Base-by-base conservation (phyloP, 106 monocot species). In the Chionographis japonica region DNA sequence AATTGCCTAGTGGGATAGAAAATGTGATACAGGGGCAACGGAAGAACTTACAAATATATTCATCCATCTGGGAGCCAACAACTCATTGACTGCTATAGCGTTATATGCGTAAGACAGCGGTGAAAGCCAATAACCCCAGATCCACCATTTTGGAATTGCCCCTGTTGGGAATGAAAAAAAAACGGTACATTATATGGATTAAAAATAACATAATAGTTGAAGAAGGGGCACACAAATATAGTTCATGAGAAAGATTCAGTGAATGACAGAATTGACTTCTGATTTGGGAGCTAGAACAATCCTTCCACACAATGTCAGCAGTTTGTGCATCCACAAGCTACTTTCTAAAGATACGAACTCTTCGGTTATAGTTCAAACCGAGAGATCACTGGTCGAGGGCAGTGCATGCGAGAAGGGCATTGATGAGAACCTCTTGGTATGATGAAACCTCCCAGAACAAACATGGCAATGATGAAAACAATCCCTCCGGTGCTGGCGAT, bases 11-110 rank as follows among this genome's bases (percentile, higher is more conserved):
- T 27, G 27, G 27, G 27, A 27, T 27, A 27, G 27, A 27, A 27
- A 27, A 27, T 70, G 49, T 15, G 8, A 49, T 43, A 14, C 8
- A 35, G 41, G 40, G 16, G 13, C 35, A 52, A 46, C 46, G 37
- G 10, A 69, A 70, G 13, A 12, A 54, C 76, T 69, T 68, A 86
- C 85, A 62, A 54, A 5, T 68, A 12, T 66, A 61, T 81, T 53
- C 88, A 84, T 86, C 90, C 90, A 90, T 43, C 90, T 83, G 12
- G 86, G 80, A 64, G 86, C 79, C 13, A 82, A 71, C 9, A 88
- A 82, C 66, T 91, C 91, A 73, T 91, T 91, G 17, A 88, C 81
- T 40, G 79, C 69, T 37, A 91, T 42, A 18, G 87, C 81, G 68
- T 85, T 82, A 52, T 82, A 84, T 58, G 63, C 87, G 50, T 91